These are phyloP conservation scores for Geotrichum citri-aurantii DNA, from an alignment of 1,139 yeast species.

Conservation along the genomic window DNA sequence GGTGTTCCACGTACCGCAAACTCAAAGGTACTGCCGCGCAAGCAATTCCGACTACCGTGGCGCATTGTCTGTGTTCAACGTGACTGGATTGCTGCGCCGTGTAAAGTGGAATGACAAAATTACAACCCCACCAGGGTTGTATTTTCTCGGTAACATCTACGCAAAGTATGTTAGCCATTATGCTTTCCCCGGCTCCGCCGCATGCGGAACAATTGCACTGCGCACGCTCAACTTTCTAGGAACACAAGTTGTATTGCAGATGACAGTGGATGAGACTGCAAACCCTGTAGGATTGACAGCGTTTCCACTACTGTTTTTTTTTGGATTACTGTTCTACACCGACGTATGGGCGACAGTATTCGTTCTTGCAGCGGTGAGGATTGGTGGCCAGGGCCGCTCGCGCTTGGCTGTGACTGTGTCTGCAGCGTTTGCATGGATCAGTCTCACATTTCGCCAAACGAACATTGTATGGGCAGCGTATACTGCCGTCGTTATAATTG, in stretches of 20 bases:
- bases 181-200: background rate
- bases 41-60: slow-evolving; percentile 33
- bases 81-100: background rate
- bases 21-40: slow-evolving; percentile 52
- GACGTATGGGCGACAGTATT: slow-evolving; percentile 87
- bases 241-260: slow-evolving; percentile 51
- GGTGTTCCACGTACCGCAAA: slow-evolving; percentile 77
- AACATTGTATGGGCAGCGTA: slow-evolving; percentile 81
- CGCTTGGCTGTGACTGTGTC: slow-evolving; percentile 14
- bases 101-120: slow-evolving; percentile 76
- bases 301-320: slow-evolving; percentile 69
- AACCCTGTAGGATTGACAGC: slow-evolving; percentile 36
- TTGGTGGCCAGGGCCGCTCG: slow-evolving; percentile 27
- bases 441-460: slow-evolving; percentile 76
- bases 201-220: slow-evolving; percentile 40
- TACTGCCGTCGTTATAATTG: slow-evolving; percentile 33
- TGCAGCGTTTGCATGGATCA: slow-evolving; percentile 26
- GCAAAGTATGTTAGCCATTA: background rate
- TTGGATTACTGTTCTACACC: slow-evolving; percentile 76
- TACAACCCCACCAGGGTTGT: slow-evolving; percentile 96
- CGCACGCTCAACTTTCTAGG: slow-evolving; percentile 62
- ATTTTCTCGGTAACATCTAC: slow-evolving; percentile 54
- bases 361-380: slow-evolving; percentile 47
- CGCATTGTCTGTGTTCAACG: slow-evolving; percentile 39
- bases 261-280: slow-evolving; percentile 40